Evolutionary conservation across 345 rosid genomes (phyloP).

Genomic region (Xanthoceras sorbifolium): DNA sequence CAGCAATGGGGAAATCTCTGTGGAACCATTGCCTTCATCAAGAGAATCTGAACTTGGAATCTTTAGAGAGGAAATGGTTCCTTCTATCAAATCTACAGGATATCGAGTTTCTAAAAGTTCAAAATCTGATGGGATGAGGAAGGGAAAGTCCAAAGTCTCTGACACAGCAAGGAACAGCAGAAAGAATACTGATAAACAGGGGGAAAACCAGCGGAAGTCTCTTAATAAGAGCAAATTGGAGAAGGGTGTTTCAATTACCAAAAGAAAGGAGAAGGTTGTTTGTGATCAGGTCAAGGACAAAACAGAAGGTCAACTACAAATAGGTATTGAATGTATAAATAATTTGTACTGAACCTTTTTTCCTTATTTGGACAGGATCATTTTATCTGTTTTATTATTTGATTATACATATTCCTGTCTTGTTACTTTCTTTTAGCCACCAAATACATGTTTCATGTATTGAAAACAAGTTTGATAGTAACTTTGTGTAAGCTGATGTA

Average conservation of each 20-base stretch:
- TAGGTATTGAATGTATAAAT: conserved; percentile 48
- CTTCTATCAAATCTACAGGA: conserved; percentile 38
- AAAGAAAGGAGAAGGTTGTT: conserved; percentile 15
- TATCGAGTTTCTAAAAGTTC: conserved; percentile 32
- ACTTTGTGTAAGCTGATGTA: conserved; percentile 24
- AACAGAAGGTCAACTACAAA: conserved; percentile 32
- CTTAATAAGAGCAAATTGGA: conserved; percentile 37
- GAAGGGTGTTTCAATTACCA: conserved; percentile 24
- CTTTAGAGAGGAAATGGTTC: conserved; percentile 33
- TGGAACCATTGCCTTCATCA: conserved; percentile 24
- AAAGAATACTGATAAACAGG: conserved; percentile 37
- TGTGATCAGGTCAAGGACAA: conserved; percentile 30
- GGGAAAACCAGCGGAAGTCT: conserved; percentile 37
- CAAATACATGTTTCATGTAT: conserved; percentile 6
- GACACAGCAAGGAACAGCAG: conserved; percentile 43
- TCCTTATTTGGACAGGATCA: background rate
- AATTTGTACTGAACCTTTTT: background rate
- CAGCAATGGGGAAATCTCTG: conserved; percentile 29
- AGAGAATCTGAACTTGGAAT: conserved; percentile 32
- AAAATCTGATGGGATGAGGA: conserved; percentile 49
- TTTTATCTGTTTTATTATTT: background rate
- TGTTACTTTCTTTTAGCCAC: background rate
- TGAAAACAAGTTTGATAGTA: conserved; percentile 5
- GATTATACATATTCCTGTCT: background rate
- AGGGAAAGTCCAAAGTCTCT: conserved; percentile 50